Percentiles rank a stretch among this genome's conserved stretches.
phyloP scores from a whole-genome alignment of 345 rosid genomes.

The Camelina sativa region DNA sequence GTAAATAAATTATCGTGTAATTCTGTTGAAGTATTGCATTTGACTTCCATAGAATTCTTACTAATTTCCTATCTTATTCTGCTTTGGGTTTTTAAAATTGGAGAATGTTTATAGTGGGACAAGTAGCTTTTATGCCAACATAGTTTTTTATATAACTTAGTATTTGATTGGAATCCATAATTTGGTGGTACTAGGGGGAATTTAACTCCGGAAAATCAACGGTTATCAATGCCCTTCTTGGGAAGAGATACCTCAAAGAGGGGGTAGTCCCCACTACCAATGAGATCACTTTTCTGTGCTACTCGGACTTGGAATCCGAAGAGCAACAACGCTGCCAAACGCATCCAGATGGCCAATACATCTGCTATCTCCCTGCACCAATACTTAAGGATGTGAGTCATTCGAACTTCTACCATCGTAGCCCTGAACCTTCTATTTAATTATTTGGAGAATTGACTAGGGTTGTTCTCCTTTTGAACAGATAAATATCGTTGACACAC shows the following conservation, averaged over 20 bases:
- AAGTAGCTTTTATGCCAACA: background rate
- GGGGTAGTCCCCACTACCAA: slow-evolving; percentile 97
- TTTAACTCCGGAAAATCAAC: slow-evolving; percentile 96
- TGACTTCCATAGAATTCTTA: background rate
- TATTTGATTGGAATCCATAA: slow-evolving; percentile 10
- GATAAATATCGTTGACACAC: slow-evolving; percentile 93
- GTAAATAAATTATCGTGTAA: background rate
- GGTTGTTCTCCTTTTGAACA: slow-evolving; percentile 47
- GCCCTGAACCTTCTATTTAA: slow-evolving; percentile 11
- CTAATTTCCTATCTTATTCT: background rate
- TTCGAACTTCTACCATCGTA: background rate
- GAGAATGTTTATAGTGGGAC: background rate
- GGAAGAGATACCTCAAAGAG: slow-evolving; percentile 83
- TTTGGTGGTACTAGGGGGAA: slow-evolving; percentile 70
- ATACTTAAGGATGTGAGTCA: slow-evolving; percentile 85
- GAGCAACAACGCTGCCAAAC: slow-evolving; percentile 79
- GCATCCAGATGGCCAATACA: slow-evolving; percentile 91
- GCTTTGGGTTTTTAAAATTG: slow-evolving; percentile 2
- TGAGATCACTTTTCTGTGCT: slow-evolving; percentile 85
- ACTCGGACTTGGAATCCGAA: slow-evolving; percentile 62
- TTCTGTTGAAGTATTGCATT: background rate
- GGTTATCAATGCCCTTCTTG: slow-evolving; percentile 93
- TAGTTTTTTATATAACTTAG: slow-evolving; percentile 1
- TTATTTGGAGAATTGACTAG: slow-evolving; percentile 31
- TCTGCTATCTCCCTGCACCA: slow-evolving; percentile 88